Evolutionary conservation across 306 rosid genomes (phyloP).

Genomic region (Quercus engelmannii): DNA sequence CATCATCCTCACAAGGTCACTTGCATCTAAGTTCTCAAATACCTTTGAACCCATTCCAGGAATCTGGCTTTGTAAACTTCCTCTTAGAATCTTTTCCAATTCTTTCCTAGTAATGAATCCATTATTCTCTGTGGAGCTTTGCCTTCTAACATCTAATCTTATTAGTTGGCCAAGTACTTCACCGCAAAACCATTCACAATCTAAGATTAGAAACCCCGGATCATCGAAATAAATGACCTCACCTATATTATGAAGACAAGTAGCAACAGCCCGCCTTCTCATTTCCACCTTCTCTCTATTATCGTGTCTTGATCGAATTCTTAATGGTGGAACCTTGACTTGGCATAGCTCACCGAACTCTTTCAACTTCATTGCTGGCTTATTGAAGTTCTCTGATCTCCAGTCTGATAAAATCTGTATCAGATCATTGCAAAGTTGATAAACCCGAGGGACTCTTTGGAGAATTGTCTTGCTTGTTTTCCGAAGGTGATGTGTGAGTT

Average conservation of each 20-base stretch:
- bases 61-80: slow-evolving; percentile 75
- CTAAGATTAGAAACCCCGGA: slow-evolving; percentile 73
- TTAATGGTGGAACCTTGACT: slow-evolving; percentile 55
- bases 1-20: slow-evolving; percentile 92
- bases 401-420: slow-evolving; percentile 74
- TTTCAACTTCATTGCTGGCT: slow-evolving; percentile 93
- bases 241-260: slow-evolving; percentile 86
- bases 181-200: slow-evolving; percentile 91
- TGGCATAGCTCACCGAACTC: slow-evolving; percentile 87
- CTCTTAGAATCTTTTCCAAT: slow-evolving; percentile 72
- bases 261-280: slow-evolving; percentile 68
- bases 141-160: slow-evolving; percentile 61
- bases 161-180: slow-evolving; percentile 81
- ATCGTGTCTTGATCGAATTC: slow-evolving; percentile 77
- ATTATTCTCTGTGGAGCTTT: slow-evolving; percentile 45
- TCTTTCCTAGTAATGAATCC: slow-evolving; percentile 77
- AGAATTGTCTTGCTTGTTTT: slow-evolving; percentile 78
- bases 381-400: slow-evolving; percentile 90
- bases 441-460: slow-evolving; percentile 82
- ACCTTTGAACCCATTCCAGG: slow-evolving; percentile 83
- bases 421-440: slow-evolving; percentile 88
- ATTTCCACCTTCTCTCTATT: slow-evolving; percentile 60
- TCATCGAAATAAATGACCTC: slow-evolving; percentile 85
- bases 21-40: slow-evolving; percentile 77
- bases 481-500: slow-evolving; percentile 73